These are phyloP conservation scores for Fusarium camptoceras DNA, from an alignment of 2,329 filamentous ascomycete genomes.

Conservation along the genomic window DNA sequence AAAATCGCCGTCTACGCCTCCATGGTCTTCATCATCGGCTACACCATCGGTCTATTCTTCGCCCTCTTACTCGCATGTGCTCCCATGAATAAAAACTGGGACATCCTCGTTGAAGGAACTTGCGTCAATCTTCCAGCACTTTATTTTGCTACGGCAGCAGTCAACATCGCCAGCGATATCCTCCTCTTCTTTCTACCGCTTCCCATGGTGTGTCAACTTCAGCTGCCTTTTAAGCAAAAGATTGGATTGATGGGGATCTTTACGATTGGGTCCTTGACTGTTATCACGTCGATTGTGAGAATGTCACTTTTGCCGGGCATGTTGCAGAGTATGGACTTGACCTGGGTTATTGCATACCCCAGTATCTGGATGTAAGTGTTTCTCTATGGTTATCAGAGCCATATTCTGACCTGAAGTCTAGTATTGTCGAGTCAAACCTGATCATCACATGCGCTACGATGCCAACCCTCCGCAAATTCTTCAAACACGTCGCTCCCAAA, in stretches of 20 bases:
- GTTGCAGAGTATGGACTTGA: slow-evolving; percentile 43
- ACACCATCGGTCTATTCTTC: slow-evolving; percentile 51
- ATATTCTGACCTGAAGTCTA: not conserved
- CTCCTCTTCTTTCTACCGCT: slow-evolving; percentile 60
- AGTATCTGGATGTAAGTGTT: slow-evolving; percentile 48
- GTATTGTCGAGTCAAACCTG: slow-evolving; percentile 54
- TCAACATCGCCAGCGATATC: slow-evolving; percentile 62
- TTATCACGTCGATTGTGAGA: slow-evolving; percentile 51
- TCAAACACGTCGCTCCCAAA: slow-evolving; percentile 52
- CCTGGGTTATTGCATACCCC: slow-evolving; percentile 48
- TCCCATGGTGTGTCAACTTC: slow-evolving; percentile 58
- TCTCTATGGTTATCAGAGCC: not conserved
- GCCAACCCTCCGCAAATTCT: slow-evolving; percentile 55
- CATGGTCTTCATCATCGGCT: slow-evolving; percentile 48
- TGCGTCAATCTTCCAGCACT: slow-evolving; percentile 61
- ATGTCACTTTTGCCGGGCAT: slow-evolving; percentile 46
- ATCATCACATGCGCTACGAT: slow-evolving; percentile 57
- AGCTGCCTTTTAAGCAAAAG: slow-evolving; percentile 60
- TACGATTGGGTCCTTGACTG: slow-evolving; percentile 55
- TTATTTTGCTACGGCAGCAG: slow-evolving; percentile 61
- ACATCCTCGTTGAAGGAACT: slow-evolving; percentile 44
- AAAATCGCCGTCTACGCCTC: slow-evolving; percentile 47
- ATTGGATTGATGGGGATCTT: slow-evolving; percentile 59
- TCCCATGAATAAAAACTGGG: slow-evolving; percentile 50
- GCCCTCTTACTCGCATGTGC: slow-evolving; percentile 53